These are phyloP conservation scores for Nissolia schottii DNA, from an alignment of 306 rosid species.

Conservation along the genomic window DNA sequence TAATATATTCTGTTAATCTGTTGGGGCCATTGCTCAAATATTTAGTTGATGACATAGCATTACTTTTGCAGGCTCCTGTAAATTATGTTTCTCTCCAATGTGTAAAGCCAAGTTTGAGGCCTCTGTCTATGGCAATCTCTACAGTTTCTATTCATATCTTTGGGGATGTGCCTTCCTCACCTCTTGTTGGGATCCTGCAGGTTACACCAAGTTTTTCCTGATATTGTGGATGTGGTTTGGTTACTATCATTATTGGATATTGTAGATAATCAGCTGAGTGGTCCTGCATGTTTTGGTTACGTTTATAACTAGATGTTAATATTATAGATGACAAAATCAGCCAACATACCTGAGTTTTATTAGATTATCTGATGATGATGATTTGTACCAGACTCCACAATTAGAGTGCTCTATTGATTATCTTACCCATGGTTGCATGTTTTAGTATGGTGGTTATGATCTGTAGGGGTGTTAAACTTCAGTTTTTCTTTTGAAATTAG, in stretches of 20 bases:
- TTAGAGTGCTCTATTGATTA: not conserved
- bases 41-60: constrained; percentile 18
- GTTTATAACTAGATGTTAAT: not conserved
- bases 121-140: constrained; percentile 83
- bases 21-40: not conserved
- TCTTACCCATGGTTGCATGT: not conserved
- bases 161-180: constrained; percentile 96
- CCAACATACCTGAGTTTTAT: not conserved
- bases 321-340: not conserved
- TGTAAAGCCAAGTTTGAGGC: constrained; percentile 80
- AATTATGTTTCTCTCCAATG: constrained; percentile 81
- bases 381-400: not conserved
- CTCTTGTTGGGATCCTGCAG: constrained; percentile 93
- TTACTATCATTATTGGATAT: constrained; percentile 2
- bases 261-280: constrained; percentile 29
- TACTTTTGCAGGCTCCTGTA: constrained; percentile 88
- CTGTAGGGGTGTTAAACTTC: not conserved
- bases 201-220: constrained; percentile 39
- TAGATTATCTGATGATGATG: not conserved
- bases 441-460: not conserved
- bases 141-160: constrained; percentile 85
- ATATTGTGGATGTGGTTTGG: not conserved
- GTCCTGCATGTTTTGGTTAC: constrained; percentile 29
- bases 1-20: not conserved
- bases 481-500: not conserved